Percentiles rank a stretch among this genome's conserved stretches.
These are phyloP conservation scores for Fusarium sublunatum DNA, from an alignment of 2,329 filamentous ascomycete genomes.

Conservation along the genomic window DNA sequence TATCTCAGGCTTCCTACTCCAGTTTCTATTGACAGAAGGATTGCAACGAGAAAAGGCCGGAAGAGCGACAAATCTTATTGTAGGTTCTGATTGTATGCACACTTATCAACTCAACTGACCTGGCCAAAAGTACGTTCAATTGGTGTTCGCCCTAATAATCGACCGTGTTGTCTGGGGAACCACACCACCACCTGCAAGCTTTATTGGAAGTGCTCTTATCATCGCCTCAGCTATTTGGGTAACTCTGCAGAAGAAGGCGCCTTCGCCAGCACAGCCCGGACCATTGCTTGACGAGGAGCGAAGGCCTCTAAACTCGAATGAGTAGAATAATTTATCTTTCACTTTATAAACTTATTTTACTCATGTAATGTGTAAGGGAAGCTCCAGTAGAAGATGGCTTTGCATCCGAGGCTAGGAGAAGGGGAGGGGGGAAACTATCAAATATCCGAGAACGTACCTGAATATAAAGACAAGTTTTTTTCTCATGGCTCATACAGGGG, in stretches of 20 bases:
- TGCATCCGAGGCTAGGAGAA: too few species aligned
- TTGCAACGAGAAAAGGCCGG: constrained; percentile 72
- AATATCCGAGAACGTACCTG: too few species aligned
- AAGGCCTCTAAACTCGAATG: constrained; percentile 40
- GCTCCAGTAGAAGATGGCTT: too few species aligned
- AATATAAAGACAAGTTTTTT: too few species aligned
- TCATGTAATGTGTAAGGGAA: too few species aligned
- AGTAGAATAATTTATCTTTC: too few species aligned
- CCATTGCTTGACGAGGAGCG: constrained; percentile 51
- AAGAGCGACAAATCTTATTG: constrained; percentile 49
- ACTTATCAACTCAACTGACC: constrained; percentile 30
- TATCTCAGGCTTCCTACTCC: constrained; percentile 79
- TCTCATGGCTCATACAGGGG: too few species aligned
- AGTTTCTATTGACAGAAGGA: constrained; percentile 80
- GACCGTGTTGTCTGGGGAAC: constrained; percentile 58
- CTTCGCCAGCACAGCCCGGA: constrained; percentile 38
- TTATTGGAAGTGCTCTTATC: constrained; percentile 55
- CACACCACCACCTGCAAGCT: constrained; percentile 52
- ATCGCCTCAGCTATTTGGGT: constrained; percentile 57
- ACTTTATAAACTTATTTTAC: too few species aligned
- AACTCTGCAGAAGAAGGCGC: constrained; percentile 54
- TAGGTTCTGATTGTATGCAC: not conserved
- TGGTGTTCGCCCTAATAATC: constrained; percentile 52
- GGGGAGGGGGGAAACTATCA: too few species aligned
- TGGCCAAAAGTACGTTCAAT: constrained; percentile 46